phyloP scores from a whole-genome alignment of 352 stramenopile species.

The Sclerospora graminicola region DNA sequence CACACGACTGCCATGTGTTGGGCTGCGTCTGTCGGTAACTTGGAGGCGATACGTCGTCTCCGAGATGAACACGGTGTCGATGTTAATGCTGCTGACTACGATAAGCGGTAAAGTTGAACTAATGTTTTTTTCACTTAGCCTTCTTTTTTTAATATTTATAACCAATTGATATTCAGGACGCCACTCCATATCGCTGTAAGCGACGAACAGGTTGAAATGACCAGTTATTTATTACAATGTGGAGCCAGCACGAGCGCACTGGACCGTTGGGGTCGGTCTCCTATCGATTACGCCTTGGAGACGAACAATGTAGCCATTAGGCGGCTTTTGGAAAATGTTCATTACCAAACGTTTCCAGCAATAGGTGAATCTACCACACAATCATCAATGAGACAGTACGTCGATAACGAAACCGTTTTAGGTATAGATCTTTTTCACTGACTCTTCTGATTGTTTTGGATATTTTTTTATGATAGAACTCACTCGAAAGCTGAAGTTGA shows the following conservation, averaged over 20 bases:
- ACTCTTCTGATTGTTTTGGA: too few relatives aligned
- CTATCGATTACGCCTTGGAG: conserved; percentile 59
- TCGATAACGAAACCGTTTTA: too few relatives aligned
- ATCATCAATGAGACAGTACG: too few relatives aligned
- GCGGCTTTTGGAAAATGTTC: conserved; percentile 30
- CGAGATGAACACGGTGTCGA: conserved; percentile 50
- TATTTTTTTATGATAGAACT: conserved; percentile 4
- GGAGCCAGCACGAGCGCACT: conserved; percentile 40
- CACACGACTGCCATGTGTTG: conserved; percentile 73
- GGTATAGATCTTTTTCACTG: too few relatives aligned
- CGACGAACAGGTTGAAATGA: conserved; percentile 42
- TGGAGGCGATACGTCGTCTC: conserved; percentile 48
- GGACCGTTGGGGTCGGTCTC: conserved; percentile 62
- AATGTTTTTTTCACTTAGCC: too few relatives aligned
- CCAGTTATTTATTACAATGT: conserved; percentile 49
- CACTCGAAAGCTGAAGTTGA: conserved; percentile 29
- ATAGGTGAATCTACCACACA: too few relatives aligned
- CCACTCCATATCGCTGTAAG: conserved; percentile 70
- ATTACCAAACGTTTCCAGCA: conserved; percentile 16
- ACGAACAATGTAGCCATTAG: conserved; percentile 36
- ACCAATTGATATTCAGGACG: conserved; percentile 24
- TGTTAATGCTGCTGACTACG: conserved; percentile 67
- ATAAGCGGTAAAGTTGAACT: conserved; percentile 45
- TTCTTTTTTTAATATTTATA: background rate
- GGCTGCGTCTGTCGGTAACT: conserved; percentile 50